These are phyloP conservation scores for Tylopilus sp. DNA, from an alignment of 768 basidiomycete genomes.

Conservation along the genomic window DNA sequence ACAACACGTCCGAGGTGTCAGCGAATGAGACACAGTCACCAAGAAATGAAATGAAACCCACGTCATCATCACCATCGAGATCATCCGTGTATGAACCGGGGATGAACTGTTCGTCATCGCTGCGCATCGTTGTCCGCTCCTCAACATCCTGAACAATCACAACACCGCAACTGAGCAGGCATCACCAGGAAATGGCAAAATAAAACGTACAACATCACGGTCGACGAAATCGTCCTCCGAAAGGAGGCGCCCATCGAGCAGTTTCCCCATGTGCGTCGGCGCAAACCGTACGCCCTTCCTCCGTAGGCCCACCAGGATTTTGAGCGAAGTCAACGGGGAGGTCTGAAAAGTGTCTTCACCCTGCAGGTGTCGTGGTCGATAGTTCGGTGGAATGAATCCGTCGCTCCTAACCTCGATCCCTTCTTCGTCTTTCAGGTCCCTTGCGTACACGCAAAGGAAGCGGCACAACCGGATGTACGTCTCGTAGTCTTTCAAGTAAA, in stretches of 20 bases:
- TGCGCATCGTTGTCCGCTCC: too few relatives aligned
- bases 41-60: too few relatives aligned
- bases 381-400: conserved; percentile 20
- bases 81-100: too few relatives aligned
- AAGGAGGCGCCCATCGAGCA: conserved; percentile 31
- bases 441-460: conserved; percentile 26
- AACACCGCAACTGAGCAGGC: too few relatives aligned
- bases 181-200: too few relatives aligned
- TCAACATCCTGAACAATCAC: too few relatives aligned
- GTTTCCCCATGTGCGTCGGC: conserved; percentile 41
- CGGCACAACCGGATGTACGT: conserved; percentile 27
- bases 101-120: too few relatives aligned
- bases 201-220: conserved; percentile 1
- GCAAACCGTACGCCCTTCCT: conserved; percentile 40
- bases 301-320: conserved; percentile 23
- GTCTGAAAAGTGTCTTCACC: conserved; percentile 26
- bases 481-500: conserved; percentile 28
- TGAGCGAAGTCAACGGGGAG: conserved; percentile 34
- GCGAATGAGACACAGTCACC: too few relatives aligned
- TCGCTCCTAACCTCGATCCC: conserved; percentile 8
- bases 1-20: too few relatives aligned
- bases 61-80: too few relatives aligned
- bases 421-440: conserved; percentile 8
- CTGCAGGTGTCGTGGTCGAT: conserved; percentile 9
- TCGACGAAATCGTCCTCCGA: conserved; percentile 8